phyloP scores from a whole-genome alignment of 495 filamentous ascomycete genomes.

The Penicillium riverlandense region DNA sequence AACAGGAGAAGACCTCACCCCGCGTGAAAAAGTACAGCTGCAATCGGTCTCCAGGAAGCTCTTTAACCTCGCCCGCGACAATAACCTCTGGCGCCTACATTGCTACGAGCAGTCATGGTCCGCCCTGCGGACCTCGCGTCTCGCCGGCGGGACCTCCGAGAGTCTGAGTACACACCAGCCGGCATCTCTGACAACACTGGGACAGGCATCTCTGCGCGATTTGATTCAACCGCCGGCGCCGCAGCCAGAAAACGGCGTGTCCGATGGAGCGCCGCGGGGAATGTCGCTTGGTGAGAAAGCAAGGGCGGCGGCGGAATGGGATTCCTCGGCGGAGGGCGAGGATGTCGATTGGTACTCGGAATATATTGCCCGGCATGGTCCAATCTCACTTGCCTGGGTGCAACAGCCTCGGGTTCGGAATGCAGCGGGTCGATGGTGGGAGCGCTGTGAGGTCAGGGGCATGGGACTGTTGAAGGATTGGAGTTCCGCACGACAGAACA shows the following conservation, averaged over 20 bases:
- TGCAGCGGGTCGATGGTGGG: slow-evolving; percentile 21
- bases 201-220: slow-evolving; percentile 27
- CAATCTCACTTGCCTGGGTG: slow-evolving; percentile 68
- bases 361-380: slow-evolving; percentile 75
- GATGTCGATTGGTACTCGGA: slow-evolving; percentile 77
- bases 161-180: slow-evolving; percentile 22
- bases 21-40: slow-evolving; percentile 59
- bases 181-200: slow-evolving; percentile 25
- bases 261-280: slow-evolving; percentile 5
- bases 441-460: slow-evolving; percentile 51
- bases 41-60: slow-evolving; percentile 65
- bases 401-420: slow-evolving; percentile 44
- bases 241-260: slow-evolving; percentile 1
- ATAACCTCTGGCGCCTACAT: slow-evolving; percentile 65
- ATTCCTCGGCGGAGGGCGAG: slow-evolving; percentile 60
- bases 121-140: slow-evolving; percentile 31
- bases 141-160: slow-evolving; percentile 17
- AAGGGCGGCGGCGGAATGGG: slow-evolving; percentile 69
- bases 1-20: slow-evolving; percentile 39
- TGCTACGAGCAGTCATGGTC: slow-evolving; percentile 63
- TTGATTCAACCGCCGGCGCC: slow-evolving; percentile 28
- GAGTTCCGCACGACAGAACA: slow-evolving; percentile 38
- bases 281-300: slow-evolving; percentile 30
- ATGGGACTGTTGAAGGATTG: slow-evolving; percentile 54
- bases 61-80: slow-evolving; percentile 64